Base-by-base conservation (phyloP, 305 asterid genomes). In the Andrographis paniculata region DNA sequence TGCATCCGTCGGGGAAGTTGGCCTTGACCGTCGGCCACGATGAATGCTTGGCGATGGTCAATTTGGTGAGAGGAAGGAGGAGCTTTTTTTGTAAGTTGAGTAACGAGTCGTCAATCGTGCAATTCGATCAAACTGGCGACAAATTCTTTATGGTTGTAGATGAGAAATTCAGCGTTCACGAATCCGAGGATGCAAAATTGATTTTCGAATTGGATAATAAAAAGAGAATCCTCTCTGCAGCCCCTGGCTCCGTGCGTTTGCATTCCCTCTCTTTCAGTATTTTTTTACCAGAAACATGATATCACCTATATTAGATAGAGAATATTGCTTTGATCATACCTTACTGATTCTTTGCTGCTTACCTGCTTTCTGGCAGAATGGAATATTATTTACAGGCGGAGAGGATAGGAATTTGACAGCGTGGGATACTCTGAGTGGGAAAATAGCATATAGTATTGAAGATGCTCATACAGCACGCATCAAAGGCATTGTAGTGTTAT, bases 391-490 rank as follows among this genome's bases (percentile, higher is more conserved):
- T 62, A 80, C 93, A 1, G 98, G 94, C n/a, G 94, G 98, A 52
- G 98, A 89, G 72, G 95, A 85, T 59, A 70, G 67, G 48, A 78
- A 51, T 45, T 56, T 85, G 17, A 80, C 69, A 8, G 98, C 94
- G 35, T 89, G 98, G 98, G 98, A 89, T 66, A 59, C 75, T 36
- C 20, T 48, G 6, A 76, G 78, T 37, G 98, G 98, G 36, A 80
- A 89, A 63, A 56, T 66, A 60, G 93, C 92, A 2, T 78, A 78
- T 30, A 55, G 72, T 48, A 79, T 85, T 40, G 84, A 73, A 53
- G 79, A 71, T 60, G 98, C 98, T 60, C 98, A 80, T 40, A 56
- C 76, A 14, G 77, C 94, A 11, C 95, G 98, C 23, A 63, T 89
- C 48, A 89, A 89, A 61, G 98, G 94, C 41, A 57, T 85, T 49